Conservation (phyloP, 208 protist species). For the Wallacemonas sp. region DNA sequence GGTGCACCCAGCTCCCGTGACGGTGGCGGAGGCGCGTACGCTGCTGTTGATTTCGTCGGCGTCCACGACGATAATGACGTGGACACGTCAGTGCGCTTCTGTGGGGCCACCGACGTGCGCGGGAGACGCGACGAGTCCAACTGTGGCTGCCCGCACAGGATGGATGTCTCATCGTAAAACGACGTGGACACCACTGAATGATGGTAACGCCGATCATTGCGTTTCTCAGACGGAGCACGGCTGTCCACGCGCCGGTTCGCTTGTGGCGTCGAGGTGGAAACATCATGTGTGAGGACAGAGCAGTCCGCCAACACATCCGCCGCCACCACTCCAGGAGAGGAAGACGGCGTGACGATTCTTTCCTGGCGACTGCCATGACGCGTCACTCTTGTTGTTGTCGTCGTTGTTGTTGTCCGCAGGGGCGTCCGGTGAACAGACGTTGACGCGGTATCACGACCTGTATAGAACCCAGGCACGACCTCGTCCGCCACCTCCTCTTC, state of each 20-base stretch:
- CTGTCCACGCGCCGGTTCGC: too few relatives aligned
- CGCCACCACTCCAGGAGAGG: too few relatives aligned
- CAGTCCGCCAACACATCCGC: too few relatives aligned
- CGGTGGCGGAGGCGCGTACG: not conserved
- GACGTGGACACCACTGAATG: not conserved
- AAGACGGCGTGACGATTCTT: not conserved
- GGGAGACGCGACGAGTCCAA: not conserved
- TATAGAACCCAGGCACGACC: not conserved
- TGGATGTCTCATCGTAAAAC: slow-evolving; percentile 2
- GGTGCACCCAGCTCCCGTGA: not conserved
- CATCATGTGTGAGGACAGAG: too few relatives aligned
- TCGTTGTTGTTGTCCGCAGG: too few relatives aligned
- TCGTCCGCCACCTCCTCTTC: not conserved
- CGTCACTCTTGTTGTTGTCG: too few relatives aligned
- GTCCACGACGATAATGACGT: too few relatives aligned
- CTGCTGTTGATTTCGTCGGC: not conserved
- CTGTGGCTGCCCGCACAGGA: not conserved
- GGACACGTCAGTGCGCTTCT: too few relatives aligned
- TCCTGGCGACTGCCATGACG: not conserved
- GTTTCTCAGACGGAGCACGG: too few relatives aligned
- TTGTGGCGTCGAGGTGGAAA: too few relatives aligned
- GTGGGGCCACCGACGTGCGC: not conserved
- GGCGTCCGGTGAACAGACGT: not conserved
- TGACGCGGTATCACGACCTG: not conserved
- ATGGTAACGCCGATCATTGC: too few relatives aligned